Percentiles rank a stretch among this genome's conserved stretches.
These are phyloP conservation scores for Hemisphaericaspora lyxosophila DNA, from an alignment of 1,139 yeast species.

Conservation along the genomic window DNA sequence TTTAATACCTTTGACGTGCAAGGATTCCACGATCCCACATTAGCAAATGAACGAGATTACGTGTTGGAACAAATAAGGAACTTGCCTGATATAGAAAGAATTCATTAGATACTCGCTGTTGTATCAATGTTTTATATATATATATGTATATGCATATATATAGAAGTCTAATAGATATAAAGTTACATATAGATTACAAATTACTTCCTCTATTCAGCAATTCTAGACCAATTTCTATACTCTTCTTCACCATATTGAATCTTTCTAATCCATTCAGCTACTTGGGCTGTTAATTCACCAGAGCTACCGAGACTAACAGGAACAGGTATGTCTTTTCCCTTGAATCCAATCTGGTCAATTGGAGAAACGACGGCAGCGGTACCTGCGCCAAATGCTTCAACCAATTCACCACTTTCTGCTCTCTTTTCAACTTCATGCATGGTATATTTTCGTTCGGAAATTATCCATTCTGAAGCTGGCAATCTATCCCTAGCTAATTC, in stretches of 20 bases:
- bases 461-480: conserved; percentile 69
- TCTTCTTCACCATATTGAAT: conserved; percentile 86
- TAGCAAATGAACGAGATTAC: conserved; percentile 79
- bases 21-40: conserved; percentile 64
- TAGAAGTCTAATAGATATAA: background rate
- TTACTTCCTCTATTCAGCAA: conserved; percentile 26
- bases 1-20: conserved; percentile 64
- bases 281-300: conserved; percentile 76
- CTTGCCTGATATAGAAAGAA: conserved; percentile 50
- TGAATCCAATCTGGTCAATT: conserved; percentile 81
- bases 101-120: conserved; percentile 5
- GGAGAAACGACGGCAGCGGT: conserved; percentile 98
- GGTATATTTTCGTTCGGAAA: conserved; percentile 79
- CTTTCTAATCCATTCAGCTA: conserved; percentile 83
- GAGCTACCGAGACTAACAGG: conserved; percentile 79
- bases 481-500: conserved; percentile 73
- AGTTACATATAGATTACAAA: background rate
- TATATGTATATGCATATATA: background rate
- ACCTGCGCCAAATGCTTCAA: conserved; percentile 96
- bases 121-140: too few relatives aligned
- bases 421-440: conserved; percentile 77
- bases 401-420: conserved; percentile 74
- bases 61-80: conserved; percentile 72
- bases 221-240: conserved; percentile 62
- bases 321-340: conserved; percentile 66